Base-by-base conservation (phyloP, 1,139 yeast genomes). In the Zygosaccharomyces pseudobailii region DNA sequence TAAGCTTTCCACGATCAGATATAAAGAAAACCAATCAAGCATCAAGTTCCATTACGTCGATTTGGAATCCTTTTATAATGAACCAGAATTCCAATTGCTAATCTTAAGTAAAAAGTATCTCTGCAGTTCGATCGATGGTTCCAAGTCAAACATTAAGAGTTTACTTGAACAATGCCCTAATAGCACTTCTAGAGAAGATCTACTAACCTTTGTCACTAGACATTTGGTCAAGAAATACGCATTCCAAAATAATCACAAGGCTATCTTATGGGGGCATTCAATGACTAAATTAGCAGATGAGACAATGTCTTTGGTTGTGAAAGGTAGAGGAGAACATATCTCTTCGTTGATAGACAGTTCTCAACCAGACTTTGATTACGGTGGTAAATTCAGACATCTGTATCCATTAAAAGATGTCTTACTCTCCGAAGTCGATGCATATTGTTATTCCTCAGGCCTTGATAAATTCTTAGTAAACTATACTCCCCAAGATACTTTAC, bases 261-360 rank as follows among this genome's bases (percentile, higher is more conserved):
- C 86, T 4, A 71, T 89, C 1, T 52, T 88, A 3, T 82, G 80
- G 68, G 88, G 94, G 0, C 87, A 85, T 60, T 80, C 87, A 19
- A 87, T 87, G 90, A 86, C 96, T 1, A 75, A 83, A 45, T 63
- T 90, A 13, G 96, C 97, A 1, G 88, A 85, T 56, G 82, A 82
- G 49, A 80, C 87, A 22, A 72, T 92, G 28, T 76, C 95, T 0
- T 70, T 85, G 48, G 84, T 96, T 0, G 90, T 90, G n/a, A 87
- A 85, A 58, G 98, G 98, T 6, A 76, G 96, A 52, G 97, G 97
- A 0, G 73, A 84, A 2, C 75, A 75, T 28, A 75, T 90, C 7
- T 77, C 87, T 36, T 62, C 68, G 10, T 66, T 72, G 10, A 65
- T 84, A 36, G 70, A 80, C n/a, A 80, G 80, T 56, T 75, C 73